Base-by-base conservation (phyloP, 2,329 filamentous ascomycete species). In the Paracoccidioides lutzii region DNA sequence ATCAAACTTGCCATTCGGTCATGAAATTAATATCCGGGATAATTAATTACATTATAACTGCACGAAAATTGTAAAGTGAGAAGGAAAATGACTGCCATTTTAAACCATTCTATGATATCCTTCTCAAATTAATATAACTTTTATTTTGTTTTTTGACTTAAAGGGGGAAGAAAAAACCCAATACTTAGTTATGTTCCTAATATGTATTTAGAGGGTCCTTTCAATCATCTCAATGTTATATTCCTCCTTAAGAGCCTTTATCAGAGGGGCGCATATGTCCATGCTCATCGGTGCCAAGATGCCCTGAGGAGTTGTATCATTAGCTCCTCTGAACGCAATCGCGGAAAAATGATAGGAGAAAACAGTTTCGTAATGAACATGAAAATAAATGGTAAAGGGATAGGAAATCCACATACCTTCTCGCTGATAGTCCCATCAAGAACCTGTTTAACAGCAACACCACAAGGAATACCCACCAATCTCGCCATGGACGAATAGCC, bases 401-500 rank as follows among this genome's bases (percentile, higher is more conserved):
- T 8, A 50, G 12, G 41, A 4, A 37, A 8, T 22, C n/a, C 52
- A 59, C 62, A 38, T 61, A 68, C 68, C 62, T 81, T 85, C 69
- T 88, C 79, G 49, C 75, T 78, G 59, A 90, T 82, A 3, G 82
- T 86, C 15, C 87, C 86, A 69, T 89, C 78, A 42, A 91, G 79
- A 30, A 93, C 85, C 75, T 85, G 81, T 77, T 88, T 79, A 59
- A 90, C 86, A 46, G 88, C 88, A 56, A 88, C 81, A 59, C 77
- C 83, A 63, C 83, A 86, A 4, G 87, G 86, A 4, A 90, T 78
- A 67, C 88, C 88, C 55, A 94, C 88, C 45, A 89, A 73, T 71
- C 84, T 86, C 48, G 87, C 88, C 89, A 95, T 95, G 62, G 87
- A 82, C 3, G 80, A 85, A 76, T 91, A 94, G 38, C 86, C 87